Evolutionary conservation across 768 basidiomycete species (phyloP).

Genomic region (Terana coerulea): DNA sequence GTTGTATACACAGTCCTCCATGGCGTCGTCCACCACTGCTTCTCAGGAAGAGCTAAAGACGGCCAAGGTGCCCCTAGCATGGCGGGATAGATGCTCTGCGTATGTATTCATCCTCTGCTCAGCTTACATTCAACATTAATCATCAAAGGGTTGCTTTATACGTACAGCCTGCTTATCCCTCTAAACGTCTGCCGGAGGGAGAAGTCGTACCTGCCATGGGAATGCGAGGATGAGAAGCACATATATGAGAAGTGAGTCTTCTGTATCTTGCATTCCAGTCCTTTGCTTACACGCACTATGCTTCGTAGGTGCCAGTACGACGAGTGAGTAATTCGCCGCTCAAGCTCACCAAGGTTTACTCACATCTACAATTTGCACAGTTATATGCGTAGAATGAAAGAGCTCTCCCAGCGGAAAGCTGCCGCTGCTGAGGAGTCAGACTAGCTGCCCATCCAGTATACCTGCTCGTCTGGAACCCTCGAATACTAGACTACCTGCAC

Average conservation of each 20-base stretch:
- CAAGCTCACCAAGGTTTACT: not conserved
- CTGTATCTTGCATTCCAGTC: not conserved
- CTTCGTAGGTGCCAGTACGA: constrained; percentile 83
- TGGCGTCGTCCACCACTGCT: constrained; percentile 75
- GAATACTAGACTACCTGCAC: too few species aligned
- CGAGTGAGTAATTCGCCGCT: constrained; percentile 49
- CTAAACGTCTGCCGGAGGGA: constrained; percentile 83
- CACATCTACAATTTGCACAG: constrained; percentile 33
- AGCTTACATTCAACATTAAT: not conserved
- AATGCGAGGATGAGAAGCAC: constrained; percentile 87
- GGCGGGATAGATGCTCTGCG: constrained; percentile 92
- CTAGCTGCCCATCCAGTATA: too few species aligned
- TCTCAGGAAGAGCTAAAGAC: constrained; percentile 81
- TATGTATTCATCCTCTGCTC: constrained; percentile 41
- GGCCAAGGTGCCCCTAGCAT: constrained; percentile 69
- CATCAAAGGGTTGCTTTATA: too few species aligned
- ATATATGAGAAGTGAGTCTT: constrained; percentile 75
- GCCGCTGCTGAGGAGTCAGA: constrained; percentile 35
- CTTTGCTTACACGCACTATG: not conserved
- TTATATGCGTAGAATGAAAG: constrained; percentile 86
- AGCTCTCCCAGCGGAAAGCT: constrained; percentile 67
- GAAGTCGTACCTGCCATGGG: constrained; percentile 82
- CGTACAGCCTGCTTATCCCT: constrained; percentile 72
- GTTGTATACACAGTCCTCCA: constrained; percentile 25
- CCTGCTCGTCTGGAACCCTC: too few species aligned